Conservation (phyloP, 306 rosid species). For the Amphicarpaea edgeworthii region DNA sequence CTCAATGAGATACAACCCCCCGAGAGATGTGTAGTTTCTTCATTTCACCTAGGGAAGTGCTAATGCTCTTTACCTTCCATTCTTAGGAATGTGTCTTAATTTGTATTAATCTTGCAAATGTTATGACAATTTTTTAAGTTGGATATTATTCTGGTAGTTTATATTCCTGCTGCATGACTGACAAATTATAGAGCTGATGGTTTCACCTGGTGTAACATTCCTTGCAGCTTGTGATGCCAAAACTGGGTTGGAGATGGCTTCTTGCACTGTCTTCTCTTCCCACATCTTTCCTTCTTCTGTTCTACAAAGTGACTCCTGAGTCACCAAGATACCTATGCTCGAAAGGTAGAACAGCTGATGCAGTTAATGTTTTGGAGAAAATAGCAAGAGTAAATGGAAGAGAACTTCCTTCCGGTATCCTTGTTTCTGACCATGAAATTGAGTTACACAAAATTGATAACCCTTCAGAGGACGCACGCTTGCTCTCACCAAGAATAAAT, state of each 20-base stretch:
- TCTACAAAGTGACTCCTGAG: slow-evolving; percentile 82
- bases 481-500: slow-evolving; percentile 60
- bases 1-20: too few species aligned
- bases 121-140: slow-evolving; percentile 33
- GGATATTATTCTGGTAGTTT: slow-evolving; percentile 26
- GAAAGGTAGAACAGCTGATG: slow-evolving; percentile 76
- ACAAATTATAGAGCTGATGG: slow-evolving; percentile 30
- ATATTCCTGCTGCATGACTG: slow-evolving; percentile 24
- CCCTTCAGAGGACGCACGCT: slow-evolving; percentile 60
- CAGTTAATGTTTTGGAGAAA: slow-evolving; percentile 78
- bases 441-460: slow-evolving; percentile 56
- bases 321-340: slow-evolving; percentile 91
- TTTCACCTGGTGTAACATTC: slow-evolving; percentile 47
- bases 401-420: slow-evolving; percentile 74
- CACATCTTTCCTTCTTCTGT: slow-evolving; percentile 80
- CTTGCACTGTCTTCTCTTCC: slow-evolving; percentile 90
- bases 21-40: slow-evolving; percentile 26
- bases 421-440: slow-evolving; percentile 72
- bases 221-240: slow-evolving; percentile 91
- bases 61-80: slow-evolving; percentile 30
- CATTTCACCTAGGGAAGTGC: slow-evolving; percentile 7
- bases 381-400: slow-evolving; percentile 81
- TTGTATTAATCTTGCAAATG: slow-evolving; percentile 18
- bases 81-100: slow-evolving; percentile 17
- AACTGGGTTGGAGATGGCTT: slow-evolving; percentile 97